Base-by-base conservation (phyloP, 2,329 filamentous ascomycete species). In the Xylaria sp. region DNA sequence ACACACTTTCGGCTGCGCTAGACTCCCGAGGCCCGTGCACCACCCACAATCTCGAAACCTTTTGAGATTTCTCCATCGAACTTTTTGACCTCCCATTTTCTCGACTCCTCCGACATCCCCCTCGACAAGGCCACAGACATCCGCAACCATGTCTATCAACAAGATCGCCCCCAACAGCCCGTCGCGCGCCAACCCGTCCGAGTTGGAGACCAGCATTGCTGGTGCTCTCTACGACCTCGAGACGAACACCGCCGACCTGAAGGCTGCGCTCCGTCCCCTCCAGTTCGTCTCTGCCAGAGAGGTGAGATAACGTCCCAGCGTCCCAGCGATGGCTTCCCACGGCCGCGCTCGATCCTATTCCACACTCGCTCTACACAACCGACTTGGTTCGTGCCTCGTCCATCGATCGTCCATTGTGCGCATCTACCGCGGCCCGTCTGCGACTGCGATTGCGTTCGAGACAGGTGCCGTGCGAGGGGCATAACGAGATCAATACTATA, bases 281-380 rank as follows among this genome's bases (percentile, higher is more conserved):
- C 96, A 99, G 90, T 94, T 99, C 86, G 93, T 97, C 84, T 97
- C 93, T 86, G 96, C 96, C 83, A 93, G 94, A 85, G 96, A 99
- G 95, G 96, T 99, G 61, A 65, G 70, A 92, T 94, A 94, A 52
- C 62, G 39, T 59, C 68, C 65, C 57, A 55, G 62, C 66, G 34
- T 62, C 52, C 60, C 63, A 52, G 65, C 70, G 60, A 72, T 66
- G 60, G 60, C 57, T 57, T 63, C 63, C 67, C 68, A 9, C 67
- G 74, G 71, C 73, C 73, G 75, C 72, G 20, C 69, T 69, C 69
- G 60, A 60, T 67, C 74, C 73, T 76, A 73, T 78, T 77, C 75
- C 73, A 74, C 67, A 63, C 34, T 30, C 53, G 10, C 41, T 48
- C 43, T 67, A 10, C 13, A 23, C 30, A 18, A 12, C 32, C 43